Base-by-base conservation (phyloP, 768 basidiomycete species). In the Tubosaeta sp. region DNA sequence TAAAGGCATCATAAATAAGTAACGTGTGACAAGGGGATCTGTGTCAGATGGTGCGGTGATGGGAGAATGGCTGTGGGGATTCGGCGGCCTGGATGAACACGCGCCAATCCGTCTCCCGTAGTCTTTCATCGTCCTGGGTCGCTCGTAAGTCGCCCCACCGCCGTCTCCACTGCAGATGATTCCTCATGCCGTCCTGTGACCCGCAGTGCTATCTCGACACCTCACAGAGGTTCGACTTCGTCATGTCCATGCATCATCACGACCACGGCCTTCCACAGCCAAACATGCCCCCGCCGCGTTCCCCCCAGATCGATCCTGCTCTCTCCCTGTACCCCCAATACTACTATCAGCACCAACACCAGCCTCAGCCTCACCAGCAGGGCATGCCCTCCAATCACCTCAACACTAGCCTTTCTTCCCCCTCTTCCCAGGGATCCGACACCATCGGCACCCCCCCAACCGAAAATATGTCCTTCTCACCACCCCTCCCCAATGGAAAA, bases 401-500 rank as follows among this genome's bases (percentile, higher is more conserved):
- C 32, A 67, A 79, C 10, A 65, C 85, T 35, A 81, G 72, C 63
- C 81, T 86, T 54, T 84, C 88, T 5, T 88, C 89, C 0, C 87
- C 89, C 12, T 89, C 89, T 11, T 87, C 87, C 0, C 86, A 87
- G 60, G 86, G 80, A 56, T 90, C 89, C 10, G 86, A 90, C 59
- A 77, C 84, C 18, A 76, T 87, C 54, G 84, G 82, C 25, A 88
- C 87, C 0, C 86, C 87, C 0, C 85, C 84, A 3, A 79, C 80
- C 6, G 87, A 89, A 56, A 74, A 73, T 45, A 73, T 77, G 69
- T 58, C 69, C 32, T 82, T 77, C 54, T 72, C 79, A 0, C 74
- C 73, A 1, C 73, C 80, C 2, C 78, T 81, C 55, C 59, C 67
- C 31, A 87, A 81, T 58, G 84, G 84, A 40, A 90, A 90, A 64